A percentile compares a stretch with the other conserved stretches of the same genome.
These are phyloP conservation scores for Pisolithus microcarpus DNA, from an alignment of 768 basidiomycete species.

Conservation along the genomic window DNA sequence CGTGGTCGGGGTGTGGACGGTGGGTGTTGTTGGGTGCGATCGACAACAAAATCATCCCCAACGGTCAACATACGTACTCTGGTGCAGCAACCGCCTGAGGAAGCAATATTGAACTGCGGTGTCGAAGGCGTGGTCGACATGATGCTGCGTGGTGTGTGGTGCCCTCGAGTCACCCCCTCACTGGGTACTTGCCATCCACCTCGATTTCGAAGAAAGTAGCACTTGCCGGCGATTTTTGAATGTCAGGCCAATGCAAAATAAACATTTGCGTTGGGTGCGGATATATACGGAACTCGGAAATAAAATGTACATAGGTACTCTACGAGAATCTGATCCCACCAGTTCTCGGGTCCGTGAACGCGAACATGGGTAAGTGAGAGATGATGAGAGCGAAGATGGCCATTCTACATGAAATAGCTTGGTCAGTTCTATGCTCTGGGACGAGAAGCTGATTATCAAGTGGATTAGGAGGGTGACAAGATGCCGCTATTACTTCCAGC, in stretches of 20 bases:
- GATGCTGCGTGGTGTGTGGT: slow-evolving; percentile 11
- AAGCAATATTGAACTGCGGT: slow-evolving; percentile 11
- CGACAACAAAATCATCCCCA: not conserved
- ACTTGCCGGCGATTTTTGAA: not conserved
- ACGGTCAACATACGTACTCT: not conserved
- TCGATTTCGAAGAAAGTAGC: not conserved
- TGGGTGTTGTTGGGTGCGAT: slow-evolving; percentile 6
- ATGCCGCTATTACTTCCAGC: not conserved
- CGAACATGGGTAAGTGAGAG: slow-evolving; percentile 27
- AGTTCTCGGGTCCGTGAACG: slow-evolving; percentile 26
- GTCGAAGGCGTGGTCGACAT: slow-evolving; percentile 25
- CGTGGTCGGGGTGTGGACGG: slow-evolving; percentile 18
- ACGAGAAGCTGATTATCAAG: slow-evolving; percentile 3
- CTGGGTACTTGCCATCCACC: not conserved
- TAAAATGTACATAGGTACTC: slow-evolving; percentile 4
- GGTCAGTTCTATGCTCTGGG: slow-evolving; percentile 18
- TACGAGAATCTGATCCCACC: slow-evolving; percentile 27
- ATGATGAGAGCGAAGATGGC: slow-evolving; percentile 26
- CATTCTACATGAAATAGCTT: slow-evolving; percentile 26
- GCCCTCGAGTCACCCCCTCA: not conserved
- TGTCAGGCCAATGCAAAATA: not conserved
- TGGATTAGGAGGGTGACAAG: not conserved
- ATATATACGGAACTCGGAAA: not conserved
- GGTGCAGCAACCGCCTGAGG: not conserved
- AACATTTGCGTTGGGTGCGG: slow-evolving; percentile 11